A percentile compares a stretch with the other conserved stretches of the same genome.
phyloP scores from a whole-genome alignment of 176 grass and related monocot species.

The Chrysopogon serrulatus region DNA sequence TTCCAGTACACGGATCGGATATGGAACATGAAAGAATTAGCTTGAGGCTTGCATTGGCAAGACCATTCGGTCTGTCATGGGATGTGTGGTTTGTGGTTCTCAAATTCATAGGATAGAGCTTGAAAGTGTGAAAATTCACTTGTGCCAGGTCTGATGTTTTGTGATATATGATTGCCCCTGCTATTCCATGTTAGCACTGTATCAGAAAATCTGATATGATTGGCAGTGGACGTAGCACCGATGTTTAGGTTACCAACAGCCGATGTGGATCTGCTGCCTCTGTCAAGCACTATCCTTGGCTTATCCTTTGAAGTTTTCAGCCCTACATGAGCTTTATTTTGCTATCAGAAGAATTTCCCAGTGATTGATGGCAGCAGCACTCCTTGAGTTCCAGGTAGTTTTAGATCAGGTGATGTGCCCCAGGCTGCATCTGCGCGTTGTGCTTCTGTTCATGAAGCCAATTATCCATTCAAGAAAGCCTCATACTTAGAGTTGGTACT shows the following conservation, averaged over 20 bases:
- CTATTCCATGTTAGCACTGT: background rate
- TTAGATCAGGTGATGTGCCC: background rate
- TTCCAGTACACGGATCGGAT: background rate
- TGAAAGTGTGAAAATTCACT: background rate
- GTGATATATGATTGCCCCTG: background rate
- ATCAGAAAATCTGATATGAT: background rate
- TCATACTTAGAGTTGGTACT: background rate
- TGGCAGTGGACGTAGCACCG: background rate
- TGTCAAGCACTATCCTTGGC: background rate
- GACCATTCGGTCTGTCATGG: background rate
- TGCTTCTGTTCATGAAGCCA: background rate
- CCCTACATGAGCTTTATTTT: background rate
- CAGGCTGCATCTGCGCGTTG: background rate
- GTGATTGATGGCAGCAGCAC: background rate
- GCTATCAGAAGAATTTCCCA: background rate
- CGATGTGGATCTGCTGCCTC: background rate
- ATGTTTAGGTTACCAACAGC: constrained; percentile 21
- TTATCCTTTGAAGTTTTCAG: background rate
- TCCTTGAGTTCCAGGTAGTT: background rate
- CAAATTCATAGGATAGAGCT: background rate
- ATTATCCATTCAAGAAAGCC: background rate
- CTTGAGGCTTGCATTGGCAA: background rate
- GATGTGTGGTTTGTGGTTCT: background rate
- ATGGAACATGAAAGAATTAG: background rate
- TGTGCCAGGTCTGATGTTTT: background rate